A percentile compares a stretch with the other conserved stretches of the same genome.
These are phyloP conservation scores for Shiraia sp. DNA, from an alignment of 2,329 filamentous ascomycete species.

Conservation along the genomic window DNA sequence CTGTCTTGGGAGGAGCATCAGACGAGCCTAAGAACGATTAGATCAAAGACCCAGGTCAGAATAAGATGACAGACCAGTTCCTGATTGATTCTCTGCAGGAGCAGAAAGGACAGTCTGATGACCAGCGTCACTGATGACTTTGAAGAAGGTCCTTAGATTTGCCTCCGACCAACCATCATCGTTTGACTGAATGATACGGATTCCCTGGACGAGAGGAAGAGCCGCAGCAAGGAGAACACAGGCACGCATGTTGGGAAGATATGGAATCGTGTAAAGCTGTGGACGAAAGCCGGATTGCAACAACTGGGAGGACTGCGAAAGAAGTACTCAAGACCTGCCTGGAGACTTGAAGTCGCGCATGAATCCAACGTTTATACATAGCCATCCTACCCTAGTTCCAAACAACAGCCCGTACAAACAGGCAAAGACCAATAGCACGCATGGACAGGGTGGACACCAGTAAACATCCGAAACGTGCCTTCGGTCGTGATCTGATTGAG, in stretches of 20 bases:
- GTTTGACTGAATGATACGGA: constrained; percentile 62
- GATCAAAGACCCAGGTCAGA: too few relatives aligned
- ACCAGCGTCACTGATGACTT: constrained; percentile 58
- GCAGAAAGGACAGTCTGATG: constrained; percentile 67
- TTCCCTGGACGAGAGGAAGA: constrained; percentile 30
- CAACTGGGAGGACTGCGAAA: too few relatives aligned
- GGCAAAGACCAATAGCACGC: constrained; percentile 1
- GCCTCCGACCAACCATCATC: constrained; percentile 76
- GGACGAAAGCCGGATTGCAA: too few relatives aligned
- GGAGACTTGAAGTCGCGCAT: neutral
- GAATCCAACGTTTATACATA: constrained; percentile 13
- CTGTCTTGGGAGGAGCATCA: constrained; percentile 53
- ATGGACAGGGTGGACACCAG: constrained; percentile 6
- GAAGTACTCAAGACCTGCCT: constrained; percentile 1
- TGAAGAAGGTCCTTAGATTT: constrained; percentile 65
- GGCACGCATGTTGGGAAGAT: constrained; percentile 27
- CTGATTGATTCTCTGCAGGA: constrained; percentile 69
- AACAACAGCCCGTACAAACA: constrained; percentile 3
- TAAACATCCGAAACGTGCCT: constrained; percentile 19
- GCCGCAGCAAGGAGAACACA: constrained; percentile 27
- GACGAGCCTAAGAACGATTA: constrained; percentile 52
- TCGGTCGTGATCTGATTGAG: constrained; percentile 30
- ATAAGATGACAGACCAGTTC: constrained; percentile 52
- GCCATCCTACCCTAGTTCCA: neutral
- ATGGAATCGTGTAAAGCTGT: too few relatives aligned